Evolutionary conservation across 495 filamentous ascomycete species (phyloP).

Genomic region (Diplogelasinospora grovesii): DNA sequence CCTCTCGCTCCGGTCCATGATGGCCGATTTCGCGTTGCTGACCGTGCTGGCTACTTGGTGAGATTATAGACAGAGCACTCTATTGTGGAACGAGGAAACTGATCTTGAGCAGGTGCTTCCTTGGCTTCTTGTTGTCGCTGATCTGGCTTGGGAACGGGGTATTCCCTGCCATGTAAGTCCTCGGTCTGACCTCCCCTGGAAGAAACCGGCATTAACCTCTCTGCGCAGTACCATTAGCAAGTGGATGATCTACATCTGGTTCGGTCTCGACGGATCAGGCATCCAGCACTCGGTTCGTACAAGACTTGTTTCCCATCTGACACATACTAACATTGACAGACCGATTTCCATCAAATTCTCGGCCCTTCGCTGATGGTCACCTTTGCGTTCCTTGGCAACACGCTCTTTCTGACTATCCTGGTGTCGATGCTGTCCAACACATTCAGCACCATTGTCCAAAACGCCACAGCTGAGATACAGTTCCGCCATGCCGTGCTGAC

Average conservation of each 20-base stretch:
- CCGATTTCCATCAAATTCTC: constrained; percentile 58
- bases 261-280: constrained; percentile 67
- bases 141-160: constrained; percentile 52
- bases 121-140: constrained; percentile 65
- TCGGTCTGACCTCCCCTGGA: not conserved
- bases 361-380: constrained; percentile 64
- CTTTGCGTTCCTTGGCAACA: constrained; percentile 70
- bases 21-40: constrained; percentile 62
- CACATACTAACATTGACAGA: constrained; percentile 14
- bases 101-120: constrained; percentile 44
- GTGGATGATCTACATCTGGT: constrained; percentile 82
- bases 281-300: constrained; percentile 51
- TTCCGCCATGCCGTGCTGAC: constrained; percentile 67
- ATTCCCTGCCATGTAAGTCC: constrained; percentile 35
- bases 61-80: not conserved
- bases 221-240: constrained; percentile 59
- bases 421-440: constrained; percentile 71
- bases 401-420: constrained; percentile 67
- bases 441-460: constrained; percentile 57
- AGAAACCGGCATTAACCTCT: too few species aligned
- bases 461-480: constrained; percentile 62
- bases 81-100: not conserved
- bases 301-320: not conserved
- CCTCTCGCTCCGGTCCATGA: constrained; percentile 64
- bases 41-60: constrained; percentile 57